phyloP scores from a whole-genome alignment of 768 basidiomycete genomes.

The Paxillus involutus region DNA sequence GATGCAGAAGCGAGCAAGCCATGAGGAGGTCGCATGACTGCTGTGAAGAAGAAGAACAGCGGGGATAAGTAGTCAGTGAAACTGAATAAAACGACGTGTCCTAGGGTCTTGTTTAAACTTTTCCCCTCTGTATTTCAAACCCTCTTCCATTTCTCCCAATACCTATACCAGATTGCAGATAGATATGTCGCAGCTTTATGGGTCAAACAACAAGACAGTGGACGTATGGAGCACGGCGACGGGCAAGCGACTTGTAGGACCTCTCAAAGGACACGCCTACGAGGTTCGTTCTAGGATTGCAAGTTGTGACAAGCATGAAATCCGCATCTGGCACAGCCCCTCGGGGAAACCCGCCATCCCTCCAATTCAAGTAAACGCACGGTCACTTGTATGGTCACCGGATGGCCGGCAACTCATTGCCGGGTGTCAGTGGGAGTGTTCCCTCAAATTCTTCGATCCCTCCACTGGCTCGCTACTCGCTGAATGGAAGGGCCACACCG shows the following conservation, averaged over 20 bases:
- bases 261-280: slow-evolving; percentile 9
- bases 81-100: no score
- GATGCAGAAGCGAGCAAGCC: no score
- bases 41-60: no score
- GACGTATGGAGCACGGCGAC: slow-evolving; percentile 13
- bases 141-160: no score
- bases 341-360: neutral
- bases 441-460: neutral
- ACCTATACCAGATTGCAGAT: neutral
- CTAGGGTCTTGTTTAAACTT: neutral
- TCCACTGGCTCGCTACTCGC: neutral
- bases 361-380: neutral
- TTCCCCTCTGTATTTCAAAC: no score
- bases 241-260: slow-evolving; percentile 7
- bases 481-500: slow-evolving; percentile 7
- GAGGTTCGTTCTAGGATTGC: slow-evolving; percentile 5
- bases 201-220: slow-evolving; percentile 16
- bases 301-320: neutral
- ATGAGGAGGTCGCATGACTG: no score
- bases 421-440: neutral
- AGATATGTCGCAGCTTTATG: neutral
- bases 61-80: no score
- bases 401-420: neutral
- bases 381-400: slow-evolving; percentile 2
- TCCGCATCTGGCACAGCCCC: neutral